Conservation (phyloP, 2,329 filamentous ascomycete genomes). For the Colletotrichum eleusines region DNA sequence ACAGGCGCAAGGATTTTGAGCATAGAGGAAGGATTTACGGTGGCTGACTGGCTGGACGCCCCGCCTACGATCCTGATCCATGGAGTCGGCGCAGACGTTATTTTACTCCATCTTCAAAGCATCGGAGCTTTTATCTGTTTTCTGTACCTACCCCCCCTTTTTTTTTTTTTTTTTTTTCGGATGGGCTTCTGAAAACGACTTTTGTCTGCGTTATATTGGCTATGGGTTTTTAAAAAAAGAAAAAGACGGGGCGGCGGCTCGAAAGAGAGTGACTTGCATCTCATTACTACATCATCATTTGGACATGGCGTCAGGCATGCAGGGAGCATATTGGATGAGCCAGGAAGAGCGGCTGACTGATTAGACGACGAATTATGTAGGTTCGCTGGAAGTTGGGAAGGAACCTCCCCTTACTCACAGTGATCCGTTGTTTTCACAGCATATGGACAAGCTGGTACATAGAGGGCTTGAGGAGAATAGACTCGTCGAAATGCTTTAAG, state of each 20-base stretch:
- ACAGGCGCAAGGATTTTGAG: conserved; percentile 38
- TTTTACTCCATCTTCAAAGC: background rate
- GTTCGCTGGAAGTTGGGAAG: conserved; percentile 4
- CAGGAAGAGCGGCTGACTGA: conserved; percentile 13
- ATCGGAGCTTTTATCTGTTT: background rate
- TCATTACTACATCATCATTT: conserved; percentile 24
- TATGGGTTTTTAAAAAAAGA: conserved; percentile 28
- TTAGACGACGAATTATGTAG: conserved; percentile 33
- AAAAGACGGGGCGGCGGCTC: conserved; percentile 34
- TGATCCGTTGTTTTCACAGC: conserved; percentile 2
- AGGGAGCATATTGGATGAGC: conserved; percentile 29
- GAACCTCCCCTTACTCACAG: conserved; percentile 10
- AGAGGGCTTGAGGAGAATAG: conserved; percentile 19
- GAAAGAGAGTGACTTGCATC: conserved; percentile 37
- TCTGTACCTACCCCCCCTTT: background rate
- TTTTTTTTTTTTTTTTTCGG: background rate
- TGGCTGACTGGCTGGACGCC: conserved; percentile 11
- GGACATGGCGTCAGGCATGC: conserved; percentile 32
- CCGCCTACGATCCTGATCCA: conserved; percentile 5
- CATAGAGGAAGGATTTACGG: conserved; percentile 16
- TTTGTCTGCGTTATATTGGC: conserved; percentile 3
- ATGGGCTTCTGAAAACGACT: background rate
- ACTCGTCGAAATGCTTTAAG: conserved; percentile 13
- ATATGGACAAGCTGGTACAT: conserved; percentile 17
- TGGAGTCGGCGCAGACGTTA: conserved; percentile 33